A percentile compares a stretch with the other conserved stretches of the same genome.
These are phyloP conservation scores for Podila minutissima DNA, from an alignment of 192 early-diverging fungal species.

Conservation along the genomic window DNA sequence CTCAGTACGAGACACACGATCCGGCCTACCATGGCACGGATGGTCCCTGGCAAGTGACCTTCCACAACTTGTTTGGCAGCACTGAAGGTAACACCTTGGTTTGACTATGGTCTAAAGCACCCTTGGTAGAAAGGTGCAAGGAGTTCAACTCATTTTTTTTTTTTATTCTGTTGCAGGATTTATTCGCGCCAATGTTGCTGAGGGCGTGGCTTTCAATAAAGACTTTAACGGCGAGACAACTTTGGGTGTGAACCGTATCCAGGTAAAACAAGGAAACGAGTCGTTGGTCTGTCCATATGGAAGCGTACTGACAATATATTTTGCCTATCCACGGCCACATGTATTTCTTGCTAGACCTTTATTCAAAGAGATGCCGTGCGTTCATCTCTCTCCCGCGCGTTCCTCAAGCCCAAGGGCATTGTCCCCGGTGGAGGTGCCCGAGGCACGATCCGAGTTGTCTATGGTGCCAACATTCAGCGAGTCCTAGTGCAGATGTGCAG, in stretches of 20 bases:
- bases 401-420: conserved; percentile 17
- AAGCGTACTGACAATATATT: too few relatives aligned
- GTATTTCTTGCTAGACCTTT: neutral
- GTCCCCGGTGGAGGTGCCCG: conserved; percentile 19
- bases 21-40: conserved; percentile 28
- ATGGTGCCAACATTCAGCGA: conserved; percentile 9
- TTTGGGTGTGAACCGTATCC: conserved; percentile 28
- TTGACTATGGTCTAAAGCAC: neutral
- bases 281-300: too few relatives aligned
- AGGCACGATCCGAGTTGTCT: conserved; percentile 31
- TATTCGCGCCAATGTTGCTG: conserved; percentile 13
- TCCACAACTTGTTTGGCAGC: conserved; percentile 11
- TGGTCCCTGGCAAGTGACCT: conserved; percentile 39
- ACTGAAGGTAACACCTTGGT: conserved; percentile 15
- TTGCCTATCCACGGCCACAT: too few relatives aligned
- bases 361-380: conserved; percentile 40
- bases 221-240: conserved; percentile 38
- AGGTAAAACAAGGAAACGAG: neutral
- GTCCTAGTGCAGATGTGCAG: conserved; percentile 16
- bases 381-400: conserved; percentile 29
- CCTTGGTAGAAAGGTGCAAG: too few relatives aligned
- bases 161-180: conserved; percentile 5
- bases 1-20: conserved; percentile 25
- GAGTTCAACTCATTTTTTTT: too few relatives aligned
- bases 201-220: conserved; percentile 21